Base-by-base conservation (phyloP, 345 rosid genomes). In the Eucalyptus regnans region DNA sequence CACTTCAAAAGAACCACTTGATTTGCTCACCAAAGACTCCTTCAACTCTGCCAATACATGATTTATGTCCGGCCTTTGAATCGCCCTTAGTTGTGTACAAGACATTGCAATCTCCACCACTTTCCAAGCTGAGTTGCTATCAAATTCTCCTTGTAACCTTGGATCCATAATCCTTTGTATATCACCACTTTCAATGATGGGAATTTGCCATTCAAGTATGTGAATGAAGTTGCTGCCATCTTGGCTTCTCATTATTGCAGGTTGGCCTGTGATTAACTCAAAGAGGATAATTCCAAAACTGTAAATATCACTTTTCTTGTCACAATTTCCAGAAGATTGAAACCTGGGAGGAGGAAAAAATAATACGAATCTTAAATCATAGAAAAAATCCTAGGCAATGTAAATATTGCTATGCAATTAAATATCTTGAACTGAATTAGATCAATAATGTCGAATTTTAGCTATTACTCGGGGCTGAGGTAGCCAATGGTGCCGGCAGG, bases 251-350 rank as follows among this genome's bases (percentile, higher is more conserved):
- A 92, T 88, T 5, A 94, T 50, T 6, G 93, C 93, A 49, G 92
- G 89, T 88, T 49, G 81, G 15, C 96, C 95, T 1, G 95, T 95
- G 58, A 95, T 91, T 64, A 95, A 52, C 91, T 95, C 95, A 12
- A 95, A 52, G 41, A 95, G 92, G 25, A 95, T 87, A 27, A 95
- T 89, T 41, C 95, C 94, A 16, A 94, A 95, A 52, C 95, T 92
- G 88, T 92, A 95, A 17, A 95, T 91, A 88, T 95, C 96, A 44
- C 95, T 95, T 76, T 93, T 94, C 93, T 94, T 88, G 4, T 60
- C 87, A 5, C 49, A 90, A 64, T 56, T 89, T 86, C 90, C 71
- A 13, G 31, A 86, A 48, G 46, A 31, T 25, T 16, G 89, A 52
- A 76, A 37, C 86, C 89, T 88, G 13, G 20, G 46, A 56, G 3